Base-by-base conservation (phyloP, 2,329 filamentous ascomycete species). In the Daldinia eschscholtzii region DNA sequence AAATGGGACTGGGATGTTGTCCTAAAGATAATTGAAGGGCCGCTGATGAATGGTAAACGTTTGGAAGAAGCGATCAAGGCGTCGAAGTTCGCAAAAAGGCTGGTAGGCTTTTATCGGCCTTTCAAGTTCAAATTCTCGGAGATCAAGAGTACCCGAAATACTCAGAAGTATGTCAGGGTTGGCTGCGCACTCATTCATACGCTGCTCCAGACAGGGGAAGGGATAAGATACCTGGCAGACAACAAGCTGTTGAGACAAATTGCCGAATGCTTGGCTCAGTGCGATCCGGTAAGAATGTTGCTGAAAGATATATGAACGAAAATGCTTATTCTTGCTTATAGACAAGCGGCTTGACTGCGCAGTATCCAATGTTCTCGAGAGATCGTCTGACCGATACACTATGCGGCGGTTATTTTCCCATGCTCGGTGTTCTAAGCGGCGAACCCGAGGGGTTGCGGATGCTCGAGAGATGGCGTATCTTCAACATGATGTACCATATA, bases 401-500 rank as follows among this genome's bases (percentile, higher is more conserved):
- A 6, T 96, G 93, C 69, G 91, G 92, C 15, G 97, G 97, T 10
- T 99, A 99, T 79, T 97, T 99, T 79, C 89, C 94, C 13, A 93
- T 99, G 84, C 83, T 99, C 1, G 97, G 96, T 6, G 90, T 93
- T 10, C 82, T 99, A 65, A 98, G 92, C 74, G 91, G 91, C 60
- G 93, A 97, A 75, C 83, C 87, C 0, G 93, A 91, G 74, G 96
- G 96, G 0, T 85, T 98, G 26, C 89, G 92, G 68, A 95, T 99
- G 82, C 88, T 99, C 77, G 95, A 98, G 79, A 87, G 93, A 74
- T 98, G 96, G 95, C 93, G 94, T 74, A 97, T 99, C 86, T 94
- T 98, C 82, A 98, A 98, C 80, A 99, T 99, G 93, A 97, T 98
- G 86, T 99, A 99, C 78, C 96, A 98, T 80, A 97, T 99, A 68